Evolutionary conservation across 2,329 filamentous ascomycete species (phyloP), one percentile per base, ranked within the genome.

Genomic region (Dothiorella sarmentorum): DNA sequence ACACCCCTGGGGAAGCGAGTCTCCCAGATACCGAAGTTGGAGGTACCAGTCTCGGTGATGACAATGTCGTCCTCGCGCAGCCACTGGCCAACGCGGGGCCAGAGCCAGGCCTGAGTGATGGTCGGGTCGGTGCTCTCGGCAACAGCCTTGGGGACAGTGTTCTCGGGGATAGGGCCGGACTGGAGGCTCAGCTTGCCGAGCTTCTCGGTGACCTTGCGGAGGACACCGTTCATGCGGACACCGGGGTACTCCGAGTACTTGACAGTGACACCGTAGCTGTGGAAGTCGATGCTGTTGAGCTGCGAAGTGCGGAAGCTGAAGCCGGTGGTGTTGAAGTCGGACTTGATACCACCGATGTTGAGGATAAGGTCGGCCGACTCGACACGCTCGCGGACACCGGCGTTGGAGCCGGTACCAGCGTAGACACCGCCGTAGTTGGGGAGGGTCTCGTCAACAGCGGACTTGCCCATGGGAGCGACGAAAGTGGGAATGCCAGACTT

Each of bases 401-500:
- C 80, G 55, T 86, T 82, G 29, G 87, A 91, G 33, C 87, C 90
- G 60, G 82, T 82, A n/a, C 91, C 91, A 7, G 88, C 88, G 71
- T 96, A 95, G 4, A 96, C 89, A 63, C 91, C 91, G 20, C 89
- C 89, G 65, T 88, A 96, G 67, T 84, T 88, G n/a, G 81, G 77
- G 45, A 88, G 81, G 2, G 82, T 82, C 73, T 96, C 91, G 66
- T 94, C 82, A 45, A 96, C 82, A 18, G 89, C 88, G 17, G 90
- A 84, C 76, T 96, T 96, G 45, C 91, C 91, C 88, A 95, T 95
- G 2, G 91, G 90, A 0, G 90, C 88, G n/a, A 92, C 89, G 66
- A 94, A 95, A 0, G 89, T 87, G 4, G 91, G 91, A 7, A 96
- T 77, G 3, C 84, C 79, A 1, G 89, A 89, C 72, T 87, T 89